phyloP scores from a whole-genome alignment of 345 rosid species.

The Moricandia moricandioides region DNA sequence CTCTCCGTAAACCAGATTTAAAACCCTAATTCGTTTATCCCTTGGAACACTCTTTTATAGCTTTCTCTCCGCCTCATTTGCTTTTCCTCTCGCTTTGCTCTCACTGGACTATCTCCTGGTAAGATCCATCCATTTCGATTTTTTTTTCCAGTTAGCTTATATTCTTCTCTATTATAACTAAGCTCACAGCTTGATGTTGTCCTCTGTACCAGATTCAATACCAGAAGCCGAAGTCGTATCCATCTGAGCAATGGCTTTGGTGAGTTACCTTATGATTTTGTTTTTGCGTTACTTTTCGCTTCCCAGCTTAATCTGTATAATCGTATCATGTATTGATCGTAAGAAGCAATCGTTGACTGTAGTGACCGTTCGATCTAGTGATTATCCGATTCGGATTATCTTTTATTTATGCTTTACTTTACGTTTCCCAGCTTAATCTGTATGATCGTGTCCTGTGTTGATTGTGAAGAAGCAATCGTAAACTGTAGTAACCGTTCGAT shows the following conservation, averaged over 20 bases:
- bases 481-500: background rate
- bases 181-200: conserved; percentile 8
- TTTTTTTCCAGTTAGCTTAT: background rate
- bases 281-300: background rate
- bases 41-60: conserved; percentile 1
- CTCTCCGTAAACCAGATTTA: background rate
- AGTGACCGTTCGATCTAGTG: too few species aligned
- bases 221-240: conserved; percentile 36
- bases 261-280: conserved; percentile 38
- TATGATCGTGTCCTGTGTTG: background rate
- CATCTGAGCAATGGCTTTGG: conserved; percentile 68
- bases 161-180: background rate
- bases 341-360: background rate
- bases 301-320: background rate
- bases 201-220: conserved; percentile 51
- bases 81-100: conserved; percentile 22
- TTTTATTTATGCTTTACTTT: too few species aligned
- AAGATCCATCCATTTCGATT: conserved; percentile 19
- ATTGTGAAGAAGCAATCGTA: background rate
- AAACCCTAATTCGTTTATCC: conserved; percentile 31
- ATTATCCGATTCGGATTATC: background rate
- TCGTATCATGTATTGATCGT: conserved; percentile 12
- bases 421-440: too few species aligned
- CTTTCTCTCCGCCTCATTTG: conserved; percentile 19
- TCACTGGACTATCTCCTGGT: conserved; percentile 1